Conservation (phyloP, 805 yeast genomes). For the Maudiozyma pseudohumilis region DNA sequence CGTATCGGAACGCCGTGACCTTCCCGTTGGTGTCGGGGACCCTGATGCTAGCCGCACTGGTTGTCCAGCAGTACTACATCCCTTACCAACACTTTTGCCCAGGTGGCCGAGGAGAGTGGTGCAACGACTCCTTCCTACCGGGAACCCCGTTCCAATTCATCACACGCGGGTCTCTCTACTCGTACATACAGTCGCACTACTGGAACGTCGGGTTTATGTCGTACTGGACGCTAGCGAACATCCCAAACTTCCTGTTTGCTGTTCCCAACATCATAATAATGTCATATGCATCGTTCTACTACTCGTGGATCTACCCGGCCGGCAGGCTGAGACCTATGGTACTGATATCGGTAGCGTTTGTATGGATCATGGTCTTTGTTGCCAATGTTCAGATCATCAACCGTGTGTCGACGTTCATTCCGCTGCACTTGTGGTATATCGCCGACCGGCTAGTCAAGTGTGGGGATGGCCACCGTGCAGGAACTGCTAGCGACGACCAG, state of each 20-base stretch:
- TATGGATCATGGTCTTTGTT: conserved; percentile 43
- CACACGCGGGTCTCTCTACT: conserved; percentile 38
- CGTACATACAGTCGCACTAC: conserved; percentile 65
- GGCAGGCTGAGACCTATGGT: conserved; percentile 33
- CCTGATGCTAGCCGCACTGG: conserved; percentile 38
- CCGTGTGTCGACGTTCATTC: conserved; percentile 68
- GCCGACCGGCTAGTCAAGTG: conserved; percentile 31
- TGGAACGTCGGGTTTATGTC: conserved; percentile 78
- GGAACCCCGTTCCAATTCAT: conserved; percentile 20
- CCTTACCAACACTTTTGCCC: conserved; percentile 63
- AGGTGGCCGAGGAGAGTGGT: conserved; percentile 71
- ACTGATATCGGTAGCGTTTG: conserved; percentile 34
- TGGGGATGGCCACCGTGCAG: conserved; percentile 8
- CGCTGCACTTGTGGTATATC: conserved; percentile 65
- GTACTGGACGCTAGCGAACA: conserved; percentile 75
- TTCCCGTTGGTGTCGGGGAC: conserved; percentile 46
- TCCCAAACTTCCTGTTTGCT: conserved; percentile 75
- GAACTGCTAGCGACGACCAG: conserved; percentile 9
- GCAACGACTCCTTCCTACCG: conserved; percentile 30
- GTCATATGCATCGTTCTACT: conserved; percentile 31
- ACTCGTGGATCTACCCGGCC: conserved; percentile 30
- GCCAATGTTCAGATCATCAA: conserved; percentile 86
- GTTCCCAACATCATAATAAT: conserved; percentile 52
- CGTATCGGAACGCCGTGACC: conserved; percentile 13
- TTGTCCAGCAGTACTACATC: conserved; percentile 35